Base-by-base conservation (phyloP, 2,329 filamentous ascomycete species). In the Ascochyta fabae region DNA sequence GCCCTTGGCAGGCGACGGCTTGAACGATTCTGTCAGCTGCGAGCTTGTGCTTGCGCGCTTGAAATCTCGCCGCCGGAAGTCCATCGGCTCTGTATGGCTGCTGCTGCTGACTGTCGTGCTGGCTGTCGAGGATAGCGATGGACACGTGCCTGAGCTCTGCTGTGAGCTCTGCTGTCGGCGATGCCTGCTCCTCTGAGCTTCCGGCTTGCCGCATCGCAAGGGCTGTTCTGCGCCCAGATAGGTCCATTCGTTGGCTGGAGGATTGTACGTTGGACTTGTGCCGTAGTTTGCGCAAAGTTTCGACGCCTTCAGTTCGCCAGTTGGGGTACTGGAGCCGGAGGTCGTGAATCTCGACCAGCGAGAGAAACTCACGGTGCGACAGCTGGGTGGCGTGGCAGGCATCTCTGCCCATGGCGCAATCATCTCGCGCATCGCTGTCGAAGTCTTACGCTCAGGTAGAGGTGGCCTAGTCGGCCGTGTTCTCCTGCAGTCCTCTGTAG, bases 281-380 rank as follows among this genome's bases (percentile, higher is more conserved):
- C 58, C 64, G 31, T 49, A 43, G 31, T 55, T 57, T n/a, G 46
- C 48, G 55, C 64, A 70, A 2, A 70, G 48, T 27, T 54, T 49
- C 4, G 66, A 68, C 12, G 61, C 62, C 31, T 62, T 67, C 43
- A 69, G 58, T 16, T 60, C 60, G 9, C 62, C 64, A 5, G 15
- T 50, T 3, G 62, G 56, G 38, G 51, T 54, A 35, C 31, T 49
- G 15, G 24, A 19, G 6, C 36, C 27, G 3, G 53, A 48, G 12
- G 56, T 29, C 13, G 48, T 57, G 58, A 68, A 71, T 24, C 52
- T 43, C 12, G 55, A 55, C 68, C 68, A 71, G 48, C 58, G 56
- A 5, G 60, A 58, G 48, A 48, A 63, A 47, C 59, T 62, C 9
- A 71, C 51, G 6, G 59, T 38, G 19, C 49, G 56, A 50, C 60